These are phyloP conservation scores for Kingdonia uniflora DNA, from an alignment of 164 flowering plant genomes.

Conservation along the genomic window DNA sequence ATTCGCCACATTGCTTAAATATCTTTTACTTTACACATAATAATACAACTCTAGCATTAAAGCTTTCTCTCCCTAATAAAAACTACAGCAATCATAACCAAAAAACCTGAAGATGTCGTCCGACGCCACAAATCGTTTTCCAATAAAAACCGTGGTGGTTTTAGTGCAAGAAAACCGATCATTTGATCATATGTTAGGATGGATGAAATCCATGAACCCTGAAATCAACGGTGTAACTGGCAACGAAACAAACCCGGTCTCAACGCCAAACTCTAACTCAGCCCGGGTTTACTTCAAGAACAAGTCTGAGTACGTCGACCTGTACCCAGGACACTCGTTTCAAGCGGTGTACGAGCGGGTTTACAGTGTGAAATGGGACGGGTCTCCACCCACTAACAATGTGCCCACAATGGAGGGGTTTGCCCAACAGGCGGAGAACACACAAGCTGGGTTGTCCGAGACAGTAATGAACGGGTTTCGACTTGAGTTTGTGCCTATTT, in stretches of 20 bases:
- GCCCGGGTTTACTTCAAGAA: constrained; percentile 23
- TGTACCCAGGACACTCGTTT: constrained; percentile 74
- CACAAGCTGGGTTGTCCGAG: constrained; percentile 30
- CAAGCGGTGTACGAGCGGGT: constrained; percentile 54
- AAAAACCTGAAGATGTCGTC: no score
- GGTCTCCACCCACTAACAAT: constrained; percentile 7
- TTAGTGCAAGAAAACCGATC: constrained; percentile 84
- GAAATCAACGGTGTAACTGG: constrained; percentile 75
- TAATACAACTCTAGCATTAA: no score
- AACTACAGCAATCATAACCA: constrained; percentile 2
- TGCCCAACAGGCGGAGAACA: constrained; percentile 51
- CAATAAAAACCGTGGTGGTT: constrained; percentile 76
- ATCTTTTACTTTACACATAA: no score
- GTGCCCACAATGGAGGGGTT: constrained; percentile 57
- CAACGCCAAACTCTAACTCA: constrained; percentile 40
- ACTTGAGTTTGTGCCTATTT: constrained; percentile 60
- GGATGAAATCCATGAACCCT: constrained; percentile 76
- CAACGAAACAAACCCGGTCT: constrained; percentile 46
- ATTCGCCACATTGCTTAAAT: no score
- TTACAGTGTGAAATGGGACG: constrained; percentile 23
- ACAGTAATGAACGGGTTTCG: constrained; percentile 72
- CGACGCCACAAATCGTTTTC: constrained; percentile 12
- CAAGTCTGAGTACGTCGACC: constrained; percentile 40
- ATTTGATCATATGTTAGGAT: constrained; percentile 87
- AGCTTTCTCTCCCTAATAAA: constrained; percentile 2